Conservation (phyloP, 441 rosid species). For the Arabidopsis lyrata region DNA sequence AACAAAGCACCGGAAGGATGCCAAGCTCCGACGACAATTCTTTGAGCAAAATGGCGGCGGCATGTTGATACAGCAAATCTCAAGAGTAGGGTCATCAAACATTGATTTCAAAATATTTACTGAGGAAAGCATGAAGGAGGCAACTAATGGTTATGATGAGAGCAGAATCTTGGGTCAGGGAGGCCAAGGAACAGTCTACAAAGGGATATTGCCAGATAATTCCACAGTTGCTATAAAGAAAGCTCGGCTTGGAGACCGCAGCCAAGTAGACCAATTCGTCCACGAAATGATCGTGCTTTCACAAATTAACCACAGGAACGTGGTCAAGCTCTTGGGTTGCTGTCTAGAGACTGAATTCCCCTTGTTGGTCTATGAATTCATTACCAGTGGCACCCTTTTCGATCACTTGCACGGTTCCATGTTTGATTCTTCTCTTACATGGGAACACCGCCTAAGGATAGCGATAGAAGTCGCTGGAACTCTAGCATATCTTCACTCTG, state of each 20-base stretch:
- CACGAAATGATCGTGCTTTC: conserved; percentile 17
- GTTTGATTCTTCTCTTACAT: conserved; percentile 17
- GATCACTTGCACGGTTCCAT: conserved; percentile 35
- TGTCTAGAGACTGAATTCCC: conserved; percentile 39
- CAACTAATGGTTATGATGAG: no score
- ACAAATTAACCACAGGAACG: conserved; percentile 40
- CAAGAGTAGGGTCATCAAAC: conserved; percentile 16
- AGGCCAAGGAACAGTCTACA: no score
- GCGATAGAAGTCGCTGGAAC: conserved; percentile 29
- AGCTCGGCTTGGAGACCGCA: no score
- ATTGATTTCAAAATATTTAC: no score
- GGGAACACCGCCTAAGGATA: conserved; percentile 37
- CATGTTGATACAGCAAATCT: conserved; percentile 30
- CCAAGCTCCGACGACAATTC: background rate
- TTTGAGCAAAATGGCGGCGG: conserved; percentile 22
- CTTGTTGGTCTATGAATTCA: conserved; percentile 37
- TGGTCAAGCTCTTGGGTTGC: conserved; percentile 37
- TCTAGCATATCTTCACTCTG: conserved; percentile 40
- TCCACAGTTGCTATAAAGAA: no score
- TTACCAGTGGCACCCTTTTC: conserved; percentile 28
- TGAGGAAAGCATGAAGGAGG: no score
- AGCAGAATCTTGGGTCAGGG: no score
- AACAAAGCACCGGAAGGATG: background rate
- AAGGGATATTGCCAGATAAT: no score
- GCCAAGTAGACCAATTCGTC: no score